Evolutionary conservation across 2,329 filamentous ascomycete genomes (phyloP), one percentile per base, ranked within the genome.

Genomic region (Eurotiales sp.): DNA sequence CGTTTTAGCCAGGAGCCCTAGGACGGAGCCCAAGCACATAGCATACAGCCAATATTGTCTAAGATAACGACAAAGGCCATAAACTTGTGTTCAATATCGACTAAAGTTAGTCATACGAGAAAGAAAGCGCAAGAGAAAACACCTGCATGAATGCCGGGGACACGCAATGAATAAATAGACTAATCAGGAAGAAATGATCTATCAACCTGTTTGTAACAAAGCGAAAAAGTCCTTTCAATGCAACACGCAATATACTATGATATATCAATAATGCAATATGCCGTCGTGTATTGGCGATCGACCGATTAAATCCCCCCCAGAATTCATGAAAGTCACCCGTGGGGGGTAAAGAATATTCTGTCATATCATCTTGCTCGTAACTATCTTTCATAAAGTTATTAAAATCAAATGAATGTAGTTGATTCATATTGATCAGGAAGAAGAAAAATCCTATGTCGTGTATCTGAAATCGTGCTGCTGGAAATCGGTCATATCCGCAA

Each of bases 401-500:
- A n/a, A n/a, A n/a, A n/a, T n/a, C n/a, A n/a, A n/a, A n/a, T n/a
- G n/a, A n/a, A n/a, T n/a, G n/a, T n/a, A n/a, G n/a, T n/a, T n/a
- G n/a, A n/a, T 32, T 32, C 29, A 32, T 32, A 32, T 32, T 32
- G 29, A 27, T 6, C 5, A 27, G 10, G 5, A 27, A 10, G 14
- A 34, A 15, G 14, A 15, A 15, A 8, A 34, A 15, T 32, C 6
- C 52, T 48, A 64, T n/a, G 61, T 61, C 11, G 56, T 59, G 54
- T 64, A 64, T 36, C 43, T 55, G 42, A 63, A 64, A 17, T 50
- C 50, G 36, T 39, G 55, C 27, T 61, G 61, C 45, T 62, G 49
- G 36, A 61, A 62, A 44, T 63, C 60, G n/a, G 61, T 61, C 50
- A 54, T 41, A 51, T 63, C 61, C 3, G 58, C 42, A 55, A 63